Conservation (phyloP, 768 basidiomycete genomes). For the Chlorophyllum brunneum region DNA sequence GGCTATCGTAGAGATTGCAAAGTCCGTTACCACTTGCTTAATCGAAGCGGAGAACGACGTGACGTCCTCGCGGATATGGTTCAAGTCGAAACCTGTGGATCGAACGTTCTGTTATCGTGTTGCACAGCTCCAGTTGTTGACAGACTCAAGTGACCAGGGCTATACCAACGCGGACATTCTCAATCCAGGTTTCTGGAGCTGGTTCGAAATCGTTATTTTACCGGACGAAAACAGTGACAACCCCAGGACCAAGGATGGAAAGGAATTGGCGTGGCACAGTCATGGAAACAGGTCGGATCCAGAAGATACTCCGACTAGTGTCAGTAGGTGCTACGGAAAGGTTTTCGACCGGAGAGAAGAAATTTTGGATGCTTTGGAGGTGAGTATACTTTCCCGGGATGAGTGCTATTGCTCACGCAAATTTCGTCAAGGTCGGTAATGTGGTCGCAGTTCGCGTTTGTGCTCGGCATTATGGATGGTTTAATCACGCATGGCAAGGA, state of each 20-base stretch:
- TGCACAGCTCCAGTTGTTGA: conserved; percentile 20
- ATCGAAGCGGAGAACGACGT: conserved; percentile 13
- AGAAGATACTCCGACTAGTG: conserved; percentile 5
- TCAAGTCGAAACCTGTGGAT: conserved; percentile 21
- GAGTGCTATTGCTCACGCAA: neutral
- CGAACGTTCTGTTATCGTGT: conserved; percentile 19
- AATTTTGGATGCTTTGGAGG: conserved; percentile 18
- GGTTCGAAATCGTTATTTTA: conserved; percentile 20
- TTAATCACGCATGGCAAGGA: conserved; percentile 18
- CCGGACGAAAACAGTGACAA: conserved; percentile 7
- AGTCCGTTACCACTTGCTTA: conserved; percentile 11
- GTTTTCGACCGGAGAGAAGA: conserved; percentile 21
- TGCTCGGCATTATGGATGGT: conserved; percentile 17
- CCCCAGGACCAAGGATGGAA: conserved; percentile 15
- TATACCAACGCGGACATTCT: conserved; percentile 6
- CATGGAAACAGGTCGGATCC: conserved; percentile 19
- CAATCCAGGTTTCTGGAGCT: conserved; percentile 15
- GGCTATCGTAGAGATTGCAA: conserved; percentile 17
- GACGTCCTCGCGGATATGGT: conserved; percentile 18
- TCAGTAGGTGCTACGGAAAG: conserved; percentile 17
- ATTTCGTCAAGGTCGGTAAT: conserved; percentile 16
- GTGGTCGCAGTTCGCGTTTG: conserved; percentile 20
- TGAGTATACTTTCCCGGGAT: conserved; percentile 4
- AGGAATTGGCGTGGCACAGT: conserved; percentile 18
- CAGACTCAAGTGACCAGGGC: conserved; percentile 22